Evolutionary conservation across 2,329 filamentous ascomycete genomes (phyloP), one percentile per base, ranked within the genome.

Genomic region (Talaromyces amestolkiae): DNA sequence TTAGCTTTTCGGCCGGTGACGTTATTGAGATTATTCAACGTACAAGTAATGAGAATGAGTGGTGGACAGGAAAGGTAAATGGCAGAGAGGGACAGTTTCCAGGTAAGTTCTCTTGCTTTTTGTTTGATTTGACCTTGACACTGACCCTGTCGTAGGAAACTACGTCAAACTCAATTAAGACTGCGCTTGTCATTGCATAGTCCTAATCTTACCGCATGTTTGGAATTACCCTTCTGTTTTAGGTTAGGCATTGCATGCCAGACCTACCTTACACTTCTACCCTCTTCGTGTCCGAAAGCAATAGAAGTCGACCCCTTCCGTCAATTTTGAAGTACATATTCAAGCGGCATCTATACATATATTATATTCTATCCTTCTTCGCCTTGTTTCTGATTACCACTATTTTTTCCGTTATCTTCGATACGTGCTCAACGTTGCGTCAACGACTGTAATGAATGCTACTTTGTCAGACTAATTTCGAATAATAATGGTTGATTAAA

Each of bases 11-110:
- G 19, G 88, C 92, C 0, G 93, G 94, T 5, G 95, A 99, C 68
- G 81, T 90, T 4, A 98, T 99, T 73, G 93, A 98, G 77, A 93
- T 99, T 71, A 77, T 95, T 2, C 85, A 84, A 67, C 86, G 91
- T 70, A 96, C 92, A n/a, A 84, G 86, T 68, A 97, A 97, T 73
- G 89, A 92, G 61, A 98, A 99, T 71, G 95, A 99, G 78, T 99
- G 95, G 95, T 99, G 95, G 95, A 89, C 85, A 9, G 95, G 95
- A 43, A 91, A 87, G 75, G 75, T 96, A 63, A 84, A 90, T 66
- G 92, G 91, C 58, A 90, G 89, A 79, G 83, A 91, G 74, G 95
- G 95, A 31, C 94, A 98, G 75, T 99, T 99, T 77, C 95, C 95
- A 80, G 95, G 95, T 97, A 84, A 75, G 78, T 63, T 64, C 35